phyloP scores from a whole-genome alignment of 1,284 basidiomycete species.

The Afroboletus lepidellus region DNA sequence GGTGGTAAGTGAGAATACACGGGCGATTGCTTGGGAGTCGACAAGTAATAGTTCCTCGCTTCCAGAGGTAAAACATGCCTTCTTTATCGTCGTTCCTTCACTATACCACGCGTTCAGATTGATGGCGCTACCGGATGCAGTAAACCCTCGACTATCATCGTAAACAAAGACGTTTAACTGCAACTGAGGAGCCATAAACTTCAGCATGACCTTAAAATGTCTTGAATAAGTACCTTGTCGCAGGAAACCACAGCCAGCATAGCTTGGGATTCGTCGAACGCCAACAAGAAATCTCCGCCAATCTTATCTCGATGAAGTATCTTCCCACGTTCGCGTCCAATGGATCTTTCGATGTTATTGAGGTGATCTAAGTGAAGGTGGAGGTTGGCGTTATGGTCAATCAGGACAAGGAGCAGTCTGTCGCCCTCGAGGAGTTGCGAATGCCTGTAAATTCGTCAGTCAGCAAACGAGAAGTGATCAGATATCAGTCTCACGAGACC shows the following conservation, averaged over 20 bases:
- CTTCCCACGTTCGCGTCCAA: slow-evolving; percentile 32
- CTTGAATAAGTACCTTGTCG: slow-evolving; percentile 36
- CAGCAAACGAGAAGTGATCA: background rate
- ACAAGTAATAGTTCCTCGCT: slow-evolving; percentile 52
- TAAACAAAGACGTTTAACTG: slow-evolving; percentile 45
- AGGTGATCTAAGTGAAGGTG: slow-evolving; percentile 41
- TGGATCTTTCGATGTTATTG: slow-evolving; percentile 33
- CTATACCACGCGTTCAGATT: slow-evolving; percentile 47
- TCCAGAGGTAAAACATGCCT: slow-evolving; percentile 43
- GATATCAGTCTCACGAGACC: slow-evolving; percentile 36
- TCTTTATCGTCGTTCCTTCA: slow-evolving; percentile 31
- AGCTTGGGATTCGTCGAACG: slow-evolving; percentile 50
- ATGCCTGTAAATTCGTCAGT: slow-evolving; percentile 32
- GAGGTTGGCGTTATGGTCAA: slow-evolving; percentile 33
- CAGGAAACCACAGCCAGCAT: slow-evolving; percentile 44
- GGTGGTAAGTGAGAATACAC: slow-evolving; percentile 52
- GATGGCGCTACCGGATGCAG: slow-evolving; percentile 40
- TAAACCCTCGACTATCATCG: slow-evolving; percentile 39
- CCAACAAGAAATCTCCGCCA: slow-evolving; percentile 41
- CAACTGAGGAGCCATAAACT: slow-evolving; percentile 24
- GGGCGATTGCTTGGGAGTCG: slow-evolving; percentile 40
- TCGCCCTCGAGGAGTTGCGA: slow-evolving; percentile 38
- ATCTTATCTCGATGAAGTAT: slow-evolving; percentile 43
- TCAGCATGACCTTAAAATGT: background rate
- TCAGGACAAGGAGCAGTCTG: slow-evolving; percentile 42